Conservation (phyloP, 805 yeast genomes). For the Metschnikowia rubicola region DNA sequence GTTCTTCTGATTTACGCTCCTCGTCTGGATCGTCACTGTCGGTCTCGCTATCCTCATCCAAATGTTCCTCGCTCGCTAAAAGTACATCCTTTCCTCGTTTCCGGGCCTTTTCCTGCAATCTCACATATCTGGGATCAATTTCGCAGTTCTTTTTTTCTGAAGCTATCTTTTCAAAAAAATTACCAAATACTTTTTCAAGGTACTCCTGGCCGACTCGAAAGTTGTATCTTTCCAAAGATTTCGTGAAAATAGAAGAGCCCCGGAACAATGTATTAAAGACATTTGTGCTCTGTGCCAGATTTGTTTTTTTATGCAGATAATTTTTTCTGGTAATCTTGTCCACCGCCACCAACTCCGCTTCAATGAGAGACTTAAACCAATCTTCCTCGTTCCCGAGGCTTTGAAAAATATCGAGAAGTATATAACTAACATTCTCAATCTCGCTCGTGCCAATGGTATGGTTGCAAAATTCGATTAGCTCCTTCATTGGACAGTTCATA, state of each 20-base stretch:
- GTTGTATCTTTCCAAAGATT: slow-evolving; percentile 74
- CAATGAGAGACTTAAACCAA: slow-evolving; percentile 71
- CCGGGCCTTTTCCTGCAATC: slow-evolving; percentile 31
- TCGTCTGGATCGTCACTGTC: slow-evolving; percentile 25
- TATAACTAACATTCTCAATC: slow-evolving; percentile 53
- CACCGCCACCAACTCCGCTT: slow-evolving; percentile 55
- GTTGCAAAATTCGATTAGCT: slow-evolving; percentile 49
- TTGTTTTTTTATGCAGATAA: slow-evolving; percentile 28
- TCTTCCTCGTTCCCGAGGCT: slow-evolving; percentile 61
- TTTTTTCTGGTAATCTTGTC: slow-evolving; percentile 44
- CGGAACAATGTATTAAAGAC: slow-evolving; percentile 68
- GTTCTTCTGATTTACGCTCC: slow-evolving; percentile 29
- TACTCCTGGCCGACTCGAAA: slow-evolving; percentile 77
- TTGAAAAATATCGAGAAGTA: slow-evolving; percentile 73
- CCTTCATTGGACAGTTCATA: slow-evolving; percentile 47
- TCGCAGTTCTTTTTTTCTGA: slow-evolving; percentile 61
- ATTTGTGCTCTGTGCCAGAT: slow-evolving; percentile 34
- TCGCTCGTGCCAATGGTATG: slow-evolving; percentile 35
- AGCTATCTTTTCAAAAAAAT: slow-evolving; percentile 54
- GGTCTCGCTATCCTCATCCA: slow-evolving; percentile 22
- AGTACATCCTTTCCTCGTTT: slow-evolving; percentile 19
- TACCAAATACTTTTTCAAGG: slow-evolving; percentile 67
- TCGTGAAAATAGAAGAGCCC: slow-evolving; percentile 80
- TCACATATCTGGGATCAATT: slow-evolving; percentile 68
- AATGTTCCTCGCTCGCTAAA: neutral